phyloP scores from a whole-genome alignment of 257 asterid species.

The Solanum dulcamara region DNA sequence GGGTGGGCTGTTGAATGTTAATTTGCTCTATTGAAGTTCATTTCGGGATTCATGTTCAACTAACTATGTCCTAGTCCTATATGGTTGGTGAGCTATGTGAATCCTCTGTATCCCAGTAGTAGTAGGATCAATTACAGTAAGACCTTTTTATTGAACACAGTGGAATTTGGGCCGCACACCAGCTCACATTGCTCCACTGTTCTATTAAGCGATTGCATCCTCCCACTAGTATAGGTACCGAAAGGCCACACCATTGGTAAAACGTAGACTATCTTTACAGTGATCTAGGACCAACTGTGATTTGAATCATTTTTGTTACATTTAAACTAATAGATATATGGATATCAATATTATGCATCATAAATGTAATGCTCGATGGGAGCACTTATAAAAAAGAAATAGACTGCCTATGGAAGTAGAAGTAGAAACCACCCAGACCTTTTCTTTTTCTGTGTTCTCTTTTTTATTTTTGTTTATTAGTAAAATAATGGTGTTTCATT shows the following conservation, averaged over 20 bases:
- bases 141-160: neutral
- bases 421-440: neutral
- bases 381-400: neutral
- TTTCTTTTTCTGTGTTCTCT: neutral
- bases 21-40: neutral
- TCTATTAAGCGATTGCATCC: neutral
- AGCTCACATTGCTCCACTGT: neutral
- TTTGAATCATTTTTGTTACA: neutral
- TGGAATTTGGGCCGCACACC: neutral
- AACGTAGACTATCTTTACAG: neutral
- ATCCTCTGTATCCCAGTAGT: neutral
- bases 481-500: neutral
- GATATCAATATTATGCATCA: neutral
- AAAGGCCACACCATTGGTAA: neutral
- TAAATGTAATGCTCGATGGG: neutral
- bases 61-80: neutral
- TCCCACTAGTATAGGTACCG: neutral
- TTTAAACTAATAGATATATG: neutral
- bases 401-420: neutral
- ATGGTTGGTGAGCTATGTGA: neutral
- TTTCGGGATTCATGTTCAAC: neutral
- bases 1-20: neutral
- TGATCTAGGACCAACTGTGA: neutral
- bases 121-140: neutral
- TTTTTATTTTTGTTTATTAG: neutral